Conservation (phyloP, 805 yeast genomes). For the Wickerhamiella nectarea region DNA sequence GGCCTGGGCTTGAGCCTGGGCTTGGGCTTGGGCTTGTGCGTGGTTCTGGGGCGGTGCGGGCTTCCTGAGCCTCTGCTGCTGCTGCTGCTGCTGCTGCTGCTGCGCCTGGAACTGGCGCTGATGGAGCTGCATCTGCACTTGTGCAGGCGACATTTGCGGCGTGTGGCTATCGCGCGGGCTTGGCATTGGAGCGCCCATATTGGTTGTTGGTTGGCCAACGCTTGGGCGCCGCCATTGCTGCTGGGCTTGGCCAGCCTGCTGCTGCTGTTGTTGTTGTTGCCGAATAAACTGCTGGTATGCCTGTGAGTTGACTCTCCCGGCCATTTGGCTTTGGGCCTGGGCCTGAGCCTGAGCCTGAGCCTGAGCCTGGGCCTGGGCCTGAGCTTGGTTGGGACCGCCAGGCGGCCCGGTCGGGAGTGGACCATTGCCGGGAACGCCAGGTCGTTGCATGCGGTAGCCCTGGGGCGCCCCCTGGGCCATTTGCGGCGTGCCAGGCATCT, state of each 20-base stretch:
- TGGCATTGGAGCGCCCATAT: background rate
- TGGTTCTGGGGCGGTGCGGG: no score
- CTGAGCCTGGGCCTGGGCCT: no score
- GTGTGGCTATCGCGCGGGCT: slow-evolving; percentile 3
- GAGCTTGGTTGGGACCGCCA: no score
- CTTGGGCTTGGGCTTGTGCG: slow-evolving; percentile 15
- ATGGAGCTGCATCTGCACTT: background rate
- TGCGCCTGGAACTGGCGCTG: slow-evolving; percentile 10
- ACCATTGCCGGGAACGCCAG: no score
- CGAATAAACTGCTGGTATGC: slow-evolving; percentile 4
- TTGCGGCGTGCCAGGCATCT: background rate
- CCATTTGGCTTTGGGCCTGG: no score
- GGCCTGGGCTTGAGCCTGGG: background rate
- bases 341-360: background rate
- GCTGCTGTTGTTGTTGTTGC: slow-evolving; percentile 12
- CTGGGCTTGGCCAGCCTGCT: slow-evolving; percentile 8
- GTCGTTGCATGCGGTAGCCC: no score
- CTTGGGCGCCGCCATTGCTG: slow-evolving; percentile 5
- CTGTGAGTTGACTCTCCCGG: background rate
- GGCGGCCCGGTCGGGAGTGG: no score
- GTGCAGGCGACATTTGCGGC: slow-evolving; percentile 7
- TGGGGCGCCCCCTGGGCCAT: background rate
- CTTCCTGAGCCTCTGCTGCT: slow-evolving; percentile 19
- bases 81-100: slow-evolving; percentile 11
- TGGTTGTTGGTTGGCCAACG: slow-evolving; percentile 1